Conservation (phyloP, 768 basidiomycete species). For the Naganishia randhawae region DNA sequence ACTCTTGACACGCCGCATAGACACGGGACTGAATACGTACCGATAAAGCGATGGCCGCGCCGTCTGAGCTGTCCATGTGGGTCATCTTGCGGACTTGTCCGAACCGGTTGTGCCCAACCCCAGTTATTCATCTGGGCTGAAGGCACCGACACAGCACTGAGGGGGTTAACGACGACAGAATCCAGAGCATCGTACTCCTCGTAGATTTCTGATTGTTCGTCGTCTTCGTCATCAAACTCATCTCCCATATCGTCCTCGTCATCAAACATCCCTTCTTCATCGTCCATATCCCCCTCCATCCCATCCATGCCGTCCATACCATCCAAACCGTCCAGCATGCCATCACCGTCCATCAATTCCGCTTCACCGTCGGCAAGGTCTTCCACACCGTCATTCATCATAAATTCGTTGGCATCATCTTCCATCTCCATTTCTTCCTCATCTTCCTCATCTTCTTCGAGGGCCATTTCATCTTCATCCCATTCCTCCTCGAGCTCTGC, state of each 20-base stretch:
- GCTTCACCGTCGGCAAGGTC: constrained; percentile 16
- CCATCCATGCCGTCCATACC: constrained; percentile 23
- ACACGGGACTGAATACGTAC: neutral
- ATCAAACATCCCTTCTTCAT: constrained; percentile 56
- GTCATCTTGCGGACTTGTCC: constrained; percentile 21
- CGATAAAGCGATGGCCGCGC: constrained; percentile 20
- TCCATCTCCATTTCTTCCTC: constrained; percentile 31
- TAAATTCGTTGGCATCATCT: constrained; percentile 52
- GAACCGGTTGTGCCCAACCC: constrained; percentile 33
- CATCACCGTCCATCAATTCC: constrained; percentile 21
- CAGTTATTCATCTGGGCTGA: constrained; percentile 30
- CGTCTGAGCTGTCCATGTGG: constrained; percentile 1
- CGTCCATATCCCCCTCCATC: constrained; percentile 55
- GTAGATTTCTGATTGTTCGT: constrained; percentile 24
- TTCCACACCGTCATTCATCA: constrained; percentile 13
- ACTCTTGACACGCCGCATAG: neutral
- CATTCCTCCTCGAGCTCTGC: constrained; percentile 39
- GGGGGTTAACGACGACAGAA: constrained; percentile 28
- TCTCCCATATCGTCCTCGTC: constrained; percentile 28
- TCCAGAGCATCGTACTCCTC: constrained; percentile 28
- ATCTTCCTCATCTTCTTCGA: constrained; percentile 32
- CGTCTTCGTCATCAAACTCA: constrained; percentile 27
- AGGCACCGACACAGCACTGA: constrained; percentile 23
- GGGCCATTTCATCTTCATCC: constrained; percentile 35
- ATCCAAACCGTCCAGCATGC: constrained; percentile 9